Evolutionary conservation across 495 filamentous ascomycete species (phyloP).

Genomic region (Penicillium pulvis): DNA sequence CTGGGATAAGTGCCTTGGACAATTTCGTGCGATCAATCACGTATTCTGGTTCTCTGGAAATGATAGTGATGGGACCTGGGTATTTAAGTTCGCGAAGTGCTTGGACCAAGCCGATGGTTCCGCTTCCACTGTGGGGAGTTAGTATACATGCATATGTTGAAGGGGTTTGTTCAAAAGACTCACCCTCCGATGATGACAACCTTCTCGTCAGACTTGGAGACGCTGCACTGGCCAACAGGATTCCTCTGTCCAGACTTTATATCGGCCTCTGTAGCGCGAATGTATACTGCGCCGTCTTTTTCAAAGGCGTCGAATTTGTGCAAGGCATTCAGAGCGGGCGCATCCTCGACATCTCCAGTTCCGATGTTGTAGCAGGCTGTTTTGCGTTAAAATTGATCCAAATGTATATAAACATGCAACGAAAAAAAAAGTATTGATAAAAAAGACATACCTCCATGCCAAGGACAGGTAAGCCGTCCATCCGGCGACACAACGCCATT

Average conservation of each 20-base stretch:
- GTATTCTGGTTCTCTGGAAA: conserved; percentile 79
- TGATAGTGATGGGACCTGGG: conserved; percentile 76
- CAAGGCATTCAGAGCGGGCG: conserved; percentile 82
- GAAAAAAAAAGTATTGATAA: not conserved
- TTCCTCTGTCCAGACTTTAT: conserved; percentile 75
- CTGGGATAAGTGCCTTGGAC: conserved; percentile 90
- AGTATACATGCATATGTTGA: not conserved
- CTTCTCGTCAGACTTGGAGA: conserved; percentile 60
- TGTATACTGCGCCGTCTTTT: conserved; percentile 80
- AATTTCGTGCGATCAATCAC: conserved; percentile 95
- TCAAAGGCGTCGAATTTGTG: conserved; percentile 77
- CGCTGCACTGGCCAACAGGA: conserved; percentile 71
- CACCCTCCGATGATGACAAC: conserved; percentile 86
- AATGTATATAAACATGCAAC: no score
- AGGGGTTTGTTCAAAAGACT: conserved; percentile 17
- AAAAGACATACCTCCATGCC: conserved; percentile 75
- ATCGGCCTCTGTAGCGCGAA: conserved; percentile 75
- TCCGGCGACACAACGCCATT: conserved; percentile 79
- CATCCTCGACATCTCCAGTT: conserved; percentile 94
- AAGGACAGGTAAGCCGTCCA: conserved; percentile 86
- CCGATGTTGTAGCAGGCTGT: conserved; percentile 86
- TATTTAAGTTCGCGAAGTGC: conserved; percentile 79
- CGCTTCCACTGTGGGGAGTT: conserved; percentile 61
- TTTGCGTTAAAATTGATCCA: conserved; percentile 7
- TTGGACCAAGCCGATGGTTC: conserved; percentile 77